Base-by-base conservation (phyloP, 768 basidiomycete species). In the Lentinus tigrinus region DNA sequence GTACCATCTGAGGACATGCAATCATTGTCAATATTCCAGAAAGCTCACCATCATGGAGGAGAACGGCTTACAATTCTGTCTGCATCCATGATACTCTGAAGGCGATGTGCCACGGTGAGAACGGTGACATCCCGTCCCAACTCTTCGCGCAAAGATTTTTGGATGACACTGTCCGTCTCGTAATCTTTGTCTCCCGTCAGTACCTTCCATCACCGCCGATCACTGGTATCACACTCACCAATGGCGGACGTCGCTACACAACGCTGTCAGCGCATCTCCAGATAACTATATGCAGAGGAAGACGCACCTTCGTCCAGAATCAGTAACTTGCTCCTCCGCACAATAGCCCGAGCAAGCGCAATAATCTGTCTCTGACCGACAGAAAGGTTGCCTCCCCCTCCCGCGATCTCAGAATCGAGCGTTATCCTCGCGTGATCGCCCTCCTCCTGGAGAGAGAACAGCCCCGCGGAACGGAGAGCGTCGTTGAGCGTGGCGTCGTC, bases 321-420 rank as follows among this genome's bases (percentile, higher is more conserved):
- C 37, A 85, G 71, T 11, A 87, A 63, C 61, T 84, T 85, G 65
- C 80, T 83, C 44, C 73, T 67, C n/a, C 85, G 71, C 2, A 85
- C 78, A 55, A 85, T 78, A 1, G 85, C 84, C 27, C 85, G 73
- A 0, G 85, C 84, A 0, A 87, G 73, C 0, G 83, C 83, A 17
- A 87, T 69, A 14, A 87, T 78, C 66, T 86, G 85, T 10, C 83
- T 71, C 64, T 87, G 81, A 3, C 85, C 84, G n/a, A 85, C 76
- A 5, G 78, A 81, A n/a, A 82, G 65, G 59, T 81, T 81, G 1
- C 71, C 53, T 0, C 79, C 79, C 2, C 77, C 80, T 21, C 73
- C 73, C 3, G 79, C 70, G 34, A 83, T 76, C 27, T 63, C 58
- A 40, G 74, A 79, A 55, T 83, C 79, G 1, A 83, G 72, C 3